Conservation (phyloP, 176 grass and related monocot species). For the Rhipidocladum racemiflorum region DNA sequence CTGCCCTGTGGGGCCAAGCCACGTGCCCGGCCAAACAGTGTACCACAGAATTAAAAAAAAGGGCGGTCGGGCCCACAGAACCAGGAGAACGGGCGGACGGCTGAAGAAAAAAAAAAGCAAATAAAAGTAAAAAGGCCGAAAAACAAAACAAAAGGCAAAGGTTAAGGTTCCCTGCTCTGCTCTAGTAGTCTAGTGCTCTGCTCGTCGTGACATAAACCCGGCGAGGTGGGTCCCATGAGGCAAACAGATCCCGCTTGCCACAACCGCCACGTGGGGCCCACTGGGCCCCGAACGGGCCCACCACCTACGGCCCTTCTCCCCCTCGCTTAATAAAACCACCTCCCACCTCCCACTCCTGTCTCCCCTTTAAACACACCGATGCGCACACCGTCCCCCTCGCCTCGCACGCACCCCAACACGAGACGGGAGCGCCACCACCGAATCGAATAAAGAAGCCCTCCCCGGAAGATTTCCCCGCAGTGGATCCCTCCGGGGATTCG, state of each 20-base stretch:
- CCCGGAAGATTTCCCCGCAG: background rate
- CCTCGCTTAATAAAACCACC: constrained; percentile 45
- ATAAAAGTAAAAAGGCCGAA: background rate
- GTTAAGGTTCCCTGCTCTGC: background rate
- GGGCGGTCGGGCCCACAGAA: background rate
- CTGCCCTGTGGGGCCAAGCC: background rate
- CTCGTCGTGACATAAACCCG: constrained; percentile 2
- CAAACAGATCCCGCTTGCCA: constrained; percentile 17
- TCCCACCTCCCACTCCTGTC: constrained; percentile 45
- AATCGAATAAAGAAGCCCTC: background rate
- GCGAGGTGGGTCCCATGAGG: constrained; percentile 8
- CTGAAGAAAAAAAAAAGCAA: background rate
- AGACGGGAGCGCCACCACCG: constrained; percentile 27
- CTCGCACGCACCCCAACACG: constrained; percentile 41
- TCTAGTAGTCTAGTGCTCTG: too few species aligned
- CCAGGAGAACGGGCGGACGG: background rate
- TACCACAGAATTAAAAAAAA: background rate
- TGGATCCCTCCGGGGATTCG: constrained; percentile 23
- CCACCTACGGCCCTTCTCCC: background rate
- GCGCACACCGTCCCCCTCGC: constrained; percentile 1
- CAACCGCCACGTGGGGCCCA: background rate
- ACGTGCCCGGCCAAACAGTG: background rate
- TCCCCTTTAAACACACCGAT: constrained; percentile 45
- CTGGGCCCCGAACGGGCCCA: background rate
- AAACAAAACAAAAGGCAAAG: background rate